Base-by-base conservation (phyloP, 2,329 filamentous ascomycete species). In the Xylariaceae sp. region DNA sequence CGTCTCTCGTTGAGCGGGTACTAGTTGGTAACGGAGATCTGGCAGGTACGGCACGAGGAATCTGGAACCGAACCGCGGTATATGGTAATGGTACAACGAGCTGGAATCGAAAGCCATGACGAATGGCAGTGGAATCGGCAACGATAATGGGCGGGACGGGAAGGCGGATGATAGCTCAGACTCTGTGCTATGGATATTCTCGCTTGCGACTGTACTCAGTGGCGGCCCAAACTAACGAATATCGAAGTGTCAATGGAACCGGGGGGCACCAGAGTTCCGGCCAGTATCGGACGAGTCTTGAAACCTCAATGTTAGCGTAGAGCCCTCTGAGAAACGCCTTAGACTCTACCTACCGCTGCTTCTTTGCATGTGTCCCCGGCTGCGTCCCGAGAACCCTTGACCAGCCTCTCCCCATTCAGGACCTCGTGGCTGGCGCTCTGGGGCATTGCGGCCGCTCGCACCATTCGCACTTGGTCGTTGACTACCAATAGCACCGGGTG, bases 401-500 rank as follows among this genome's bases (percentile, higher is more conserved):
- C 58, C 22, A 64, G 66, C 34, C 64, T 66, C 57, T 26, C 80
- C 78, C 79, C 79, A 83, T 55, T 79, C 76, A 2, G 80, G 79
- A 19, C 78, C 78, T 19, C 78, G 72, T n/a, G 79, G 79, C 62
- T 84, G 79, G 44, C 79, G 69, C 51, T 83, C 79, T 3, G 78
- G 78, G 9, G 71, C 71, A 19, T 65, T 69, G 39, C 68, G 65
- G 42, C 55, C 62, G 39, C 57, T 68, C 38, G 60, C 57, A 19
- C 68, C 67, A 44, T 68, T 73, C 12, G 74, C 67, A 12, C 72
- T 64, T 7, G 79, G 78, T 34, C 80, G 72, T 59, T 83, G 80
- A 63, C 80, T 84, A 39, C 80, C 80, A 39, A 84, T 84, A 9
- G 80, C 78, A 4, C 80, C 80, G 8, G 77, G 76, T 0, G 73